Conservation (phyloP, 2,329 filamentous ascomycete species). For the Lasiodiplodia theobromae region DNA sequence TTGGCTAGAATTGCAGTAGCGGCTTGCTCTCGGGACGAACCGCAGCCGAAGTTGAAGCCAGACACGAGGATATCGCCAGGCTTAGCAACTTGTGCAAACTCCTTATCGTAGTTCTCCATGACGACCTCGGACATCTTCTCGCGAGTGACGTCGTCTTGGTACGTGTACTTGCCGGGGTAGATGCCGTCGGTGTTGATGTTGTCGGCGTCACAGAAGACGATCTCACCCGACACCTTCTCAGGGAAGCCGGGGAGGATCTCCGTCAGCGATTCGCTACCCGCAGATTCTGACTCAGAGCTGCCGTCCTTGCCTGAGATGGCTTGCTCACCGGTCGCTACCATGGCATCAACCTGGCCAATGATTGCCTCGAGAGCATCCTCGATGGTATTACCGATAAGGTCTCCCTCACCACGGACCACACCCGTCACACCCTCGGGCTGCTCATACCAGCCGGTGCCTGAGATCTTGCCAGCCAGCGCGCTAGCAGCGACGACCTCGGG, state of each 20-base stretch:
- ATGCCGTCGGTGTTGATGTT: constrained; percentile 94
- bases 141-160: constrained; percentile 79
- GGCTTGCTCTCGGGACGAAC: constrained; percentile 82
- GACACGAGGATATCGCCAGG: constrained; percentile 81
- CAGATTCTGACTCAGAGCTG: constrained; percentile 39
- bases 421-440: constrained; percentile 72
- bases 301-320: constrained; percentile 45
- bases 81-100: constrained; percentile 70
- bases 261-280: constrained; percentile 56
- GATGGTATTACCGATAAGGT: constrained; percentile 68
- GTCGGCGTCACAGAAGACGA: constrained; percentile 84
- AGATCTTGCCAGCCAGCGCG: constrained; percentile 75
- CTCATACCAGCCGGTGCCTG: constrained; percentile 80
- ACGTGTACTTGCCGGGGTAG: constrained; percentile 91
- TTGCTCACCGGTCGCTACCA: constrained; percentile 64
- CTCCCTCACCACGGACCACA: constrained; percentile 75
- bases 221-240: constrained; percentile 81
- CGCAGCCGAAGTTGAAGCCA: constrained; percentile 90
- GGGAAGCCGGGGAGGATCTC: constrained; percentile 88
- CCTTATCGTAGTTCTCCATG: constrained; percentile 91
- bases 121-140: constrained; percentile 87
- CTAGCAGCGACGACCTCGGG: constrained; percentile 93
- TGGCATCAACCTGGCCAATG: constrained; percentile 70
- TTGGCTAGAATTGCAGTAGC: constrained; percentile 86
- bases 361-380: constrained; percentile 76